phyloP scores from a whole-genome alignment of 306 rosid genomes.

The Acacia crassicarpa region DNA sequence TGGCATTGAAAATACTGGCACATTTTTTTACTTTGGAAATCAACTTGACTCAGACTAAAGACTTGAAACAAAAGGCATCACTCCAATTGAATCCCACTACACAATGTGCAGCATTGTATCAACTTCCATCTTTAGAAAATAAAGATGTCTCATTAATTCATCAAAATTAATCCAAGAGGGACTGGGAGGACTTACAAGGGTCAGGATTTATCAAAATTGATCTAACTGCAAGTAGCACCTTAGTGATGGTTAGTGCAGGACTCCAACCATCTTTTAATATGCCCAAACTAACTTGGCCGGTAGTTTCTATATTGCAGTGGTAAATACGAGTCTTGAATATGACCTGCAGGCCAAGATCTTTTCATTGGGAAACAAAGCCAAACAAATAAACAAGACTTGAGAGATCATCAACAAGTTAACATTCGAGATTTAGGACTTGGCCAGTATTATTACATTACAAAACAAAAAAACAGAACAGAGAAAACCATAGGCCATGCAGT shows the following conservation, averaged over 20 bases:
- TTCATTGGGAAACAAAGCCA: conserved; percentile 13
- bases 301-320: conserved; percentile 79
- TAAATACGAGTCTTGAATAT: conserved; percentile 83
- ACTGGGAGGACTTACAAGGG: conserved; percentile 28
- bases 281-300: conserved; percentile 64
- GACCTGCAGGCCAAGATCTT: conserved; percentile 53
- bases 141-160: neutral
- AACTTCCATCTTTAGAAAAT: neutral
- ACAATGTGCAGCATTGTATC: neutral
- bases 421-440: neutral
- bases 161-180: neutral
- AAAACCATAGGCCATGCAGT: neutral
- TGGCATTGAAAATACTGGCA: neutral
- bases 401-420: conserved; percentile 4
- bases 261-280: conserved; percentile 90
- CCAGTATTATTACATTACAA: conserved; percentile 1
- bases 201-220: conserved; percentile 70
- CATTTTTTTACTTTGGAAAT: neutral
- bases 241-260: conserved; percentile 85
- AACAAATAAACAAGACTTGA: neutral
- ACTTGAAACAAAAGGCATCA: neutral
- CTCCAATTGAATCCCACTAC: neutral
- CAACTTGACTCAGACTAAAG: neutral
- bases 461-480: neutral
- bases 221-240: conserved; percentile 71